Percentiles rank a stretch among this genome's conserved stretches.
Conservation (phyloP, 1,284 basidiomycete species). For the Puccinia coronata region DNA sequence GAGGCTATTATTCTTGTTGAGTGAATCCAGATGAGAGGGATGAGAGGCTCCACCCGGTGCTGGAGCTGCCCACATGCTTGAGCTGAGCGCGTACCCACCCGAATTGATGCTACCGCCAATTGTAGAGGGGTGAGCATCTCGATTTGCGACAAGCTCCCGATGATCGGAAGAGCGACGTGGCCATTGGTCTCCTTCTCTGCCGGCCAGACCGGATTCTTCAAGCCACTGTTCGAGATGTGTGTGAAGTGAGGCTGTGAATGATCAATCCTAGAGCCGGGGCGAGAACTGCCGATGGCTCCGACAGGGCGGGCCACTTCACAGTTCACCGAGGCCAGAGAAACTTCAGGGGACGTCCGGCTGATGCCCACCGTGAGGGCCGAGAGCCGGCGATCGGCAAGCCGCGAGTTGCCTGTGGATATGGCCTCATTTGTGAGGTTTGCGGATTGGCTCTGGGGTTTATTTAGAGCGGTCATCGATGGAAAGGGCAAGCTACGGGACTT, state of each 20-base stretch:
- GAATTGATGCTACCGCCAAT: slow-evolving; percentile 14
- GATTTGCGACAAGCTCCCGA: neutral
- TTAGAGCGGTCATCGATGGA: neutral
- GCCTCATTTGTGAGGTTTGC: neutral
- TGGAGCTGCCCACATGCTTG: slow-evolving; percentile 49
- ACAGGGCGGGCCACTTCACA: neutral
- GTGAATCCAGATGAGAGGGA: neutral
- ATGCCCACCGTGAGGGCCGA: neutral
- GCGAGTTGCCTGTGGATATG: neutral
- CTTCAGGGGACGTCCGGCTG: neutral
- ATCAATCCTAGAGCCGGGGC: slow-evolving; percentile 38
- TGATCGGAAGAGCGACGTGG: neutral
- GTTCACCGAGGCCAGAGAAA: neutral
- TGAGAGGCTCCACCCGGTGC: neutral
- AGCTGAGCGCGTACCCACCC: slow-evolving; percentile 46
- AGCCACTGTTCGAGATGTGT: slow-evolving; percentile 6
- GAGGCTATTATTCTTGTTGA: neutral
- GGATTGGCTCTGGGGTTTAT: slow-evolving; percentile 5
- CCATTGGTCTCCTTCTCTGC: neutral
- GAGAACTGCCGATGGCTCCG: slow-evolving; percentile 47
- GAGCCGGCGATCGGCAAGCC: slow-evolving; percentile 4
- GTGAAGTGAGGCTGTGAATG: slow-evolving; percentile 4
- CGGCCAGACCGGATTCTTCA: slow-evolving; percentile 13
- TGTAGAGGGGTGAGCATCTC: neutral
- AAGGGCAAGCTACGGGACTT: neutral